Percentiles rank a stretch among this genome's conserved stretches.
These are phyloP conservation scores for Dioscorea cayenensis DNA, from an alignment of 116 monocot genomes.

Conservation along the genomic window DNA sequence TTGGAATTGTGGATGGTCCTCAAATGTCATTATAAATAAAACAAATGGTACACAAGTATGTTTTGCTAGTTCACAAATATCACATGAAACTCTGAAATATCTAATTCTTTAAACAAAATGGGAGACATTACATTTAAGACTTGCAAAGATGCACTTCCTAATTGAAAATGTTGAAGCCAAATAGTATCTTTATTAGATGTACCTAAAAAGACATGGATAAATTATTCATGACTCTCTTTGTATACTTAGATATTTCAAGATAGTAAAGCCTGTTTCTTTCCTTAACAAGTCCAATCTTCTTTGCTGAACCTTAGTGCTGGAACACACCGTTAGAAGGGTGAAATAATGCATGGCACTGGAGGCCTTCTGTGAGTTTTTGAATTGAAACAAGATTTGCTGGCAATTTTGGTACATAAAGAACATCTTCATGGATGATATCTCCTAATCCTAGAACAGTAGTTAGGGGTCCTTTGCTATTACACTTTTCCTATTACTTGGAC, in stretches of 20 bases:
- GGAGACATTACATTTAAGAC: not conserved
- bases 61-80: not conserved
- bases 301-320: not conserved
- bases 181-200: not conserved
- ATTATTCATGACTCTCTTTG: too few species aligned
- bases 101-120: not conserved
- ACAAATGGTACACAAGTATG: not conserved
- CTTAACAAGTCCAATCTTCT: not conserved
- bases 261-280: not conserved
- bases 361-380: not conserved
- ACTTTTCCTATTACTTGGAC: not conserved
- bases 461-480: not conserved
- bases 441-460: not conserved
- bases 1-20: not conserved
- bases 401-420: not conserved
- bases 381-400: not conserved
- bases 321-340: not conserved
- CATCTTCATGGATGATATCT: not conserved
- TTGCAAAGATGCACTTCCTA: not conserved
- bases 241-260: not conserved
- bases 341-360: not conserved
- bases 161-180: not conserved
- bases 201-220: not conserved
- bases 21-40: not conserved
- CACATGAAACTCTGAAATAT: not conserved